Evolutionary conservation across 2,329 filamentous ascomycete species (phyloP).

Genomic region (Fusarium sp.): DNA sequence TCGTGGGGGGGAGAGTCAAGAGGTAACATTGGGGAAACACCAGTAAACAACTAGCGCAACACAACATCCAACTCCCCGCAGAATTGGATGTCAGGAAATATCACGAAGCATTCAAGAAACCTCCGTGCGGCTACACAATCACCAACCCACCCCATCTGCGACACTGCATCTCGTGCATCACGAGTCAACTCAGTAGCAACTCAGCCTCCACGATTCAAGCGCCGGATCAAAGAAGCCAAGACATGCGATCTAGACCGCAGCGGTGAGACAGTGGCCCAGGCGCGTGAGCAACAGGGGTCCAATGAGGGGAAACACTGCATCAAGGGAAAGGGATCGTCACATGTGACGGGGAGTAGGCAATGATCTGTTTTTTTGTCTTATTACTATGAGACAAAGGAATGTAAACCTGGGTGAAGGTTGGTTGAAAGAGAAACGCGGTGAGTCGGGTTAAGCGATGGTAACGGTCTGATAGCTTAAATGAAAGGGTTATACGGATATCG

Average conservation of each 20-base stretch:
- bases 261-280: constrained; percentile 35
- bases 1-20: background rate
- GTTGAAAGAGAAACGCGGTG: constrained; percentile 4
- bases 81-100: background rate
- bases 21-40: background rate
- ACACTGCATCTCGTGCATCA: constrained; percentile 15
- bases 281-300: constrained; percentile 29
- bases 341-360: background rate
- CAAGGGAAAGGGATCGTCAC: background rate
- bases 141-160: constrained; percentile 2
- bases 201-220: constrained; percentile 18
- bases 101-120: background rate
- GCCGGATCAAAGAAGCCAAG: constrained; percentile 10
- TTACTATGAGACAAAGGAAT: constrained; percentile 11
- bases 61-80: background rate
- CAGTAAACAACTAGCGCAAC: background rate
- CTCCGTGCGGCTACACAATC: constrained; percentile 1
- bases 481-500: background rate
- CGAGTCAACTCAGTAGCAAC: constrained; percentile 4
- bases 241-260: constrained; percentile 9
- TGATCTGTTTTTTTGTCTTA: background rate
- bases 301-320: constrained; percentile 1
- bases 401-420: background rate
- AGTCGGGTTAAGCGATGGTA: background rate
- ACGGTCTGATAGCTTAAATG: background rate